Base-by-base conservation (phyloP, 73 alveolate genomes). In the Stentor roeselii region DNA sequence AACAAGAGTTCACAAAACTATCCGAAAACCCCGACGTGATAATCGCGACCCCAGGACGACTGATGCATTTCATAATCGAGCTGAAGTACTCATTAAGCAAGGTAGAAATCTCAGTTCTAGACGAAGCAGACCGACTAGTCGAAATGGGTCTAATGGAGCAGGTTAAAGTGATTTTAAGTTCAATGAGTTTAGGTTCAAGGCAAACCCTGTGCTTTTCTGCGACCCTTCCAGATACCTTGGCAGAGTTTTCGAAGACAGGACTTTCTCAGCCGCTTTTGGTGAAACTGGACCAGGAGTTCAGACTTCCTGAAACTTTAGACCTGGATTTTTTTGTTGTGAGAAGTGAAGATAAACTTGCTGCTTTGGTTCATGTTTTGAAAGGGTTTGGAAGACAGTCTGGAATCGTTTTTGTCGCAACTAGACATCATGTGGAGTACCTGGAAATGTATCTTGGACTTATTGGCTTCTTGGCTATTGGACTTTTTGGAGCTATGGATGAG, bases 11-110 rank as follows among this genome's bases (percentile, higher is more conserved):
- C 89, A 98, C 97, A 89, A 90, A 92, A 60, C 90, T 97, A 1
- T 97, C 98, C 2, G 88, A 87, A 75, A 97, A 96, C 86, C 99
- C 99, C 14, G 99, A 97, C 90, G 94, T 97, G 37, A 95, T 97
- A 59, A 96, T 96, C 35, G 99, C 99, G 27, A 96, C 99, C 0
- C 99, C 99, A n/a, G 99, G 99, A 32, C 93, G 99, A 95, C 94
- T 96, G 30, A 87, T 94, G 92, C 98, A 95, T 88, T 96, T 92
- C 86, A 86, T 97, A 42, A 90, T 90, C 83, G 99, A 96, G 82
- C 94, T 93, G 35, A 95, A 98, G 42, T 58, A 94, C 39, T 90
- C 83, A 86, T 87, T 97, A 77, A 86, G 86, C 36, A 87, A 86
- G 89, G 95, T 94, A 36, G 97, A 96, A 92, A 92, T 96, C 88